phyloP scores from a whole-genome alignment of 1,284 basidiomycete species.

The Papiliotrema terrestris region DNA sequence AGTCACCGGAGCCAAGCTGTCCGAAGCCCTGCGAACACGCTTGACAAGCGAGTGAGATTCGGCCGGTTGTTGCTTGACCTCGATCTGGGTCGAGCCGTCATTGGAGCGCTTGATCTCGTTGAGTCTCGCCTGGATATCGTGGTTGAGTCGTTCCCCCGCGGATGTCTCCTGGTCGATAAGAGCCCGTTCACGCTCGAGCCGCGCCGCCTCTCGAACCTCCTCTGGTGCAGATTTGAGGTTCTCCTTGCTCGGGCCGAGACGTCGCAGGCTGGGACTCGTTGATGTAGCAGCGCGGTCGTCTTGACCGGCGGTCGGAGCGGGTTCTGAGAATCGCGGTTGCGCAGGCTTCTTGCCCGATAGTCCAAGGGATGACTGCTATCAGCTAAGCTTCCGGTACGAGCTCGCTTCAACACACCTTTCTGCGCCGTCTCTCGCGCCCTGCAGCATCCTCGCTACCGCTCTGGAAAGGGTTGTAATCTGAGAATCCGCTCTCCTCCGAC shows the following conservation, averaged over 20 bases:
- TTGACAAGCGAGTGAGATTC: conserved; percentile 11
- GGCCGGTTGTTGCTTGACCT: conserved; percentile 3
- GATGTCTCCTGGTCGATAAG: conserved; percentile 12
- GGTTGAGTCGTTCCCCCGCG: conserved; percentile 31
- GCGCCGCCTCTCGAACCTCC: conserved; percentile 18
- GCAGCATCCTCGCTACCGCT: conserved; percentile 51
- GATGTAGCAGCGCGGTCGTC: conserved; percentile 9
- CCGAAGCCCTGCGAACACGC: conserved; percentile 5
- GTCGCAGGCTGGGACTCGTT: conserved; percentile 24
- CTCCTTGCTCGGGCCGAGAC: conserved; percentile 34
- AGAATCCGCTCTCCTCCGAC: conserved; percentile 49
- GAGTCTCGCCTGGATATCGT: conserved; percentile 28
- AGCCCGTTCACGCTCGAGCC: conserved; percentile 10
- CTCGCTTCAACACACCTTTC: conserved; percentile 32
- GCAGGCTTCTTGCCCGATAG: conserved; percentile 12
- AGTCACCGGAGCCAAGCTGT: conserved; percentile 7
- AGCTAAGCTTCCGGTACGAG: background rate
- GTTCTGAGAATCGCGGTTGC: conserved; percentile 27
- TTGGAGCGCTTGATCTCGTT: conserved; percentile 13
- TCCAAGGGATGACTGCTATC: conserved; percentile 27
- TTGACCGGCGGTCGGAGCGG: conserved; percentile 5
- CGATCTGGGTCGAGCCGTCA: conserved; percentile 1
- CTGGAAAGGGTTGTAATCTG: conserved; percentile 56
- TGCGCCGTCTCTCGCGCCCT: conserved; percentile 38
- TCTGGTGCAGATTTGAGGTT: conserved; percentile 34